Base-by-base conservation (phyloP, 2,329 filamentous ascomycete genomes). In the Monosporascus sp. region DNA sequence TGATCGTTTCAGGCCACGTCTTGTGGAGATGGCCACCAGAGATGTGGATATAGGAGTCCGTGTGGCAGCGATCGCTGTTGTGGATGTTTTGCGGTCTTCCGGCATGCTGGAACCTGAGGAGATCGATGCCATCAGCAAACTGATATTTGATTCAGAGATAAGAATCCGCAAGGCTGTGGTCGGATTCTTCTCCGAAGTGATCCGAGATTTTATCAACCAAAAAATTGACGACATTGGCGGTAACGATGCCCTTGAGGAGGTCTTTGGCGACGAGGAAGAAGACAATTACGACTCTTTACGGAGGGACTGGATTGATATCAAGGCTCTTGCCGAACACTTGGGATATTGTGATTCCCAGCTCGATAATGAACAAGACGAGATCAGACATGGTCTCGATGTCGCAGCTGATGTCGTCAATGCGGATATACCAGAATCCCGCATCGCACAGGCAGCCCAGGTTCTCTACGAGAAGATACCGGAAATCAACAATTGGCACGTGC, bases 51-150 rank as follows among this genome's bases (percentile, higher is more conserved):
- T 88, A 16, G 81, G 80, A 50, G 91, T 97, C 31, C 86, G 94
- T 37, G 87, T 91, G 7, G 80, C 85, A 7, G 87, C 90, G 8
- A 88, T 99, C 48, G 84, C 89, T 51, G 80, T 96, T 41, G 84
- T 97, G 19, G 89, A 96, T 60, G 79, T 87, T 24, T 80, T 99
- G 52, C 86, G 93, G 52, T 85, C 91, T 58, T 88, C 87, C 6
- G 93, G 91, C 24, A 83, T 97, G 70, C 79, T 99, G 2, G 92
- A 97, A 62, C 92, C 93, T 0, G 84, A 89, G 61, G 94, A 99
- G 68, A 88, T 99, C 54, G 94, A 97, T 67, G 81, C 85, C 3
- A 84, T 97, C 47, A 92, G 92, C 43, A 87, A 87, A 65, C 80
- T 97, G 37, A 86, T 97, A 11, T 97, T 96, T 64, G 94, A 99